Conservation (phyloP, 805 yeast species). For the Wickerhamiella azymoides region DNA sequence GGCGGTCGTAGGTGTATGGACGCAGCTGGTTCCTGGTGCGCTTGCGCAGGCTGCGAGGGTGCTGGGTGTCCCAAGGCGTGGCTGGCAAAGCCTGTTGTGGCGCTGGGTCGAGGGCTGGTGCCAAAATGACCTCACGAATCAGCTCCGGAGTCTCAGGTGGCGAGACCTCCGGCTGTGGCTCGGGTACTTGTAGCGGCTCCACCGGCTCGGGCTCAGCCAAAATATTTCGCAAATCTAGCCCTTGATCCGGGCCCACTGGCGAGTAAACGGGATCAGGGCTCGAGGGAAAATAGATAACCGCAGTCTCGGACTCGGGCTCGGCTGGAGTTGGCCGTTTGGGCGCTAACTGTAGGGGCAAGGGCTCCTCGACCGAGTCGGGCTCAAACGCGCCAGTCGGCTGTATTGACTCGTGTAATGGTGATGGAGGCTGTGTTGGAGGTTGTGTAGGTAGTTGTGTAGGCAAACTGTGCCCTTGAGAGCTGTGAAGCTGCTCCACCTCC, state of each 20-base stretch:
- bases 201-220: neutral
- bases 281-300: too few species aligned
- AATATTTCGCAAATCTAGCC: neutral
- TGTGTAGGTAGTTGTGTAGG: too few species aligned
- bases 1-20: constrained; percentile 1
- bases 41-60: neutral
- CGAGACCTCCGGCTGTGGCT: neutral
- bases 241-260: neutral
- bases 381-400: too few species aligned
- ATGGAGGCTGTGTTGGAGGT: too few species aligned
- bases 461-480: neutral
- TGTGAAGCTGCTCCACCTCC: neutral
- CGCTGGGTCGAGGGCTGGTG: neutral
- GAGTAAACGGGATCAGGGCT: neutral
- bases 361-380: too few species aligned
- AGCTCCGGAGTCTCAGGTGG: neutral
- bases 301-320: too few species aligned
- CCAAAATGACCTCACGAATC: neutral
- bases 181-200: neutral
- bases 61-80: too few species aligned
- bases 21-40: neutral
- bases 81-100: too few species aligned
- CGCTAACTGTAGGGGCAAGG: too few species aligned
- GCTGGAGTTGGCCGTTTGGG: too few species aligned
- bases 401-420: too few species aligned